phyloP scores from a whole-genome alignment of 169 alveolate species.

The Plasmodium gallinaceum region DNA sequence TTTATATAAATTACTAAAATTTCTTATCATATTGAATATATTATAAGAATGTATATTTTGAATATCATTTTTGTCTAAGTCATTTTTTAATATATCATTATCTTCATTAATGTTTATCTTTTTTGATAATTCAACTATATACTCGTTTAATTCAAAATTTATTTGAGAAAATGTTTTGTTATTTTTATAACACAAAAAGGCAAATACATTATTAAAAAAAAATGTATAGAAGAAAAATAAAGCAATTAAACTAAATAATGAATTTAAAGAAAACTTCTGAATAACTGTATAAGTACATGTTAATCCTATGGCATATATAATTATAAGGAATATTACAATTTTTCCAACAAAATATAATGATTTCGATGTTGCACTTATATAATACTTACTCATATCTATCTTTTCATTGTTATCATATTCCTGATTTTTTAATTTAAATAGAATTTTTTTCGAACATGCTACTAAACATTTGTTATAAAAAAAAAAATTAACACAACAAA shows the following conservation, averaged over 20 bases:
- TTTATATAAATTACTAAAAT: no score
- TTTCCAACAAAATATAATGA: conserved; percentile 51
- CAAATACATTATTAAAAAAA: conserved; percentile 62
- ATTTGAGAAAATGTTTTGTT: neutral
- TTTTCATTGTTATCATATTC: neutral
- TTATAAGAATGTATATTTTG: neutral
- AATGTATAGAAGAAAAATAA: conserved; percentile 32
- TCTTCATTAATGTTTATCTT: neutral
- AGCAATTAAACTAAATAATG: conserved; percentile 8
- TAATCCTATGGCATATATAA: conserved; percentile 24
- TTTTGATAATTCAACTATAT: neutral
- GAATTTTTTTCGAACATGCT: neutral
- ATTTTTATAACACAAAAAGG: conserved; percentile 11
- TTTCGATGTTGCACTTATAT: conserved; percentile 26
- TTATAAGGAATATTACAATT: conserved; percentile 12
- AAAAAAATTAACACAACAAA: conserved; percentile 40
- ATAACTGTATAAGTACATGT: conserved; percentile 31
- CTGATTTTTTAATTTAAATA: neutral
- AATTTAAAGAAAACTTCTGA: conserved; percentile 24
- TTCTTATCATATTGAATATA: no score
- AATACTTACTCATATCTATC: neutral
- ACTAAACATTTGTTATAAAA: conserved; percentile 21
- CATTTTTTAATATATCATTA: neutral
- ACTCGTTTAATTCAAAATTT: neutral
- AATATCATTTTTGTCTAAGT: neutral